Evolutionary conservation across 2,329 filamentous ascomycete species (phyloP).

Genomic region (Arthrocladium fulminans): DNA sequence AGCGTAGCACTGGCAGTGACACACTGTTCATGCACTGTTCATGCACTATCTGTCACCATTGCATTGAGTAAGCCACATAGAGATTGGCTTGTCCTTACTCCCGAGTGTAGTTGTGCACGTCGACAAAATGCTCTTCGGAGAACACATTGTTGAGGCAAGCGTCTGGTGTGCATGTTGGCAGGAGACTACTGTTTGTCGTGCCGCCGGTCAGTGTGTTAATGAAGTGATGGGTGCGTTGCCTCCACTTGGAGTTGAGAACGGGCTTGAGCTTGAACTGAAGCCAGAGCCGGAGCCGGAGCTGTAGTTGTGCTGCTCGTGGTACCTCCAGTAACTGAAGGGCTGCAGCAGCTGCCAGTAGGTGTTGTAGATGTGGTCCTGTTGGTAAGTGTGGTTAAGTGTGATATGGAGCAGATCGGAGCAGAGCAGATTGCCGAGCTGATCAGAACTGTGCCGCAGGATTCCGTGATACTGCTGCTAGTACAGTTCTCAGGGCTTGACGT

Average conservation of each 20-base stretch:
- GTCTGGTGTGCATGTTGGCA: slow-evolving; percentile 7
- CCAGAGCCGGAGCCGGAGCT: not conserved
- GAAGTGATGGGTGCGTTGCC: no score
- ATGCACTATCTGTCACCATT: not conserved
- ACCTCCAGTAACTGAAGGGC: not conserved
- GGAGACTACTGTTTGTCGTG: not conserved
- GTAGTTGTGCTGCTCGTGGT: not conserved
- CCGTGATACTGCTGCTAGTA: no score
- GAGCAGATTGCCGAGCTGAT: no score
- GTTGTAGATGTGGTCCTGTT: not conserved
- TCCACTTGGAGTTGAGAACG: no score
- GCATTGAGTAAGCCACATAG: not conserved
- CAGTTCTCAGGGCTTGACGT: no score
- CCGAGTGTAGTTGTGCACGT: not conserved
- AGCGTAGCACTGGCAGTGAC: slow-evolving; percentile 6
- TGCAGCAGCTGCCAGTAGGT: not conserved
- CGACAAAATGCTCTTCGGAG: not conserved
- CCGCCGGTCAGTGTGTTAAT: not conserved
- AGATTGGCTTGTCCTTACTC: not conserved
- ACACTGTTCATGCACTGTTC: slow-evolving; percentile 5
- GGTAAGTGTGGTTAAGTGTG: no score
- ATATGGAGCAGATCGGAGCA: no score
- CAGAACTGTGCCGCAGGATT: no score
- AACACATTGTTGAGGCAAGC: slow-evolving; percentile 4
- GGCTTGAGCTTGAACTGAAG: no score